Conservation (phyloP, 192 early-diverging fungal genomes). For the Linnemannia elongata region DNA sequence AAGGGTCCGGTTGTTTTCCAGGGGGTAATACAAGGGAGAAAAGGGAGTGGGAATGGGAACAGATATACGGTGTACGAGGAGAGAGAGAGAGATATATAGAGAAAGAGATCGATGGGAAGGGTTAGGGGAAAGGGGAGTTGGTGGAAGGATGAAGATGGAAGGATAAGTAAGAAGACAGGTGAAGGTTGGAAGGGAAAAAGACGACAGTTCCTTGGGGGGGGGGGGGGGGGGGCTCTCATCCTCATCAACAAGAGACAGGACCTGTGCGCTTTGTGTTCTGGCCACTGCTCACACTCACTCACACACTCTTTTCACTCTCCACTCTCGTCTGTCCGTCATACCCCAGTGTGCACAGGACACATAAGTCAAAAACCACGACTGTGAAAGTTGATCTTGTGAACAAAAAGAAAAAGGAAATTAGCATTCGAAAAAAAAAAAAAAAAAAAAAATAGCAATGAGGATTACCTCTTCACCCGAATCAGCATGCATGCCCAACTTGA, state of each 20-base stretch:
- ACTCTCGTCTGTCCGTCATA: neutral
- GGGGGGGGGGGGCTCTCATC: neutral
- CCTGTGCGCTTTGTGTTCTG: neutral
- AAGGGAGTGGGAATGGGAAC: neutral
- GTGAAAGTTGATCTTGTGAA: neutral
- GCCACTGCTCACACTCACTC: neutral
- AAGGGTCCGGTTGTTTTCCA: neutral
- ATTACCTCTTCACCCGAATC: constrained; percentile 77
- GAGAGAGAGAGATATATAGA: neutral
- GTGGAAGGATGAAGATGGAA: neutral
- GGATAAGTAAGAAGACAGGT: neutral
- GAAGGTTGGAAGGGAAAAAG: neutral
- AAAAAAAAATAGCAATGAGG: neutral
- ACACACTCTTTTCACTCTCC: neutral
- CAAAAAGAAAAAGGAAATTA: neutral
- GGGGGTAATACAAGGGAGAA: neutral
- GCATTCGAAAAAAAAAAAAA: neutral
- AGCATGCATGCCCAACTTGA: constrained; percentile 92
- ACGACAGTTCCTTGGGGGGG: neutral
- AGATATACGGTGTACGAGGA: neutral
- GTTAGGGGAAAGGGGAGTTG: neutral
- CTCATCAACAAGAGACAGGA: neutral
- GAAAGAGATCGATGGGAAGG: neutral
- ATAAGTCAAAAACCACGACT: neutral
- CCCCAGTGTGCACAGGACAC: constrained; percentile 2